Percentiles rank a stretch among this genome's conserved stretches.
These are phyloP conservation scores for Parastagonospora nodorum DNA, from an alignment of 2,329 filamentous ascomycete genomes.

Conservation along the genomic window DNA sequence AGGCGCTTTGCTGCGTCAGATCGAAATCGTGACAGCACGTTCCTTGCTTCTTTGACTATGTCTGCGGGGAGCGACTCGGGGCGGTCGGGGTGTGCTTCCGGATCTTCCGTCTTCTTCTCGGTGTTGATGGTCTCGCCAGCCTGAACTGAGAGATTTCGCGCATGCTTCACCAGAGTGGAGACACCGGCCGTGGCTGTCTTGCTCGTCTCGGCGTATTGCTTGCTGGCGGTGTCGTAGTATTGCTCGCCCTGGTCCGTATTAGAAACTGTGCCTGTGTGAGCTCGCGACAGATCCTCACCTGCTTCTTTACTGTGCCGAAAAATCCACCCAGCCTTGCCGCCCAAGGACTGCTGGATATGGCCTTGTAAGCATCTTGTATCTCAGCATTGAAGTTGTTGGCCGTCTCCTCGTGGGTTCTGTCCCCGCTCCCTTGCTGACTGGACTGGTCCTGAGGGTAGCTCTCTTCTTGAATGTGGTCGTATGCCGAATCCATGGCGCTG, in stretches of 20 bases:
- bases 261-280: background rate
- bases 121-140: constrained; percentile 26
- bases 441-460: constrained; percentile 58
- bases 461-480: constrained; percentile 94
- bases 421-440: constrained; percentile 55
- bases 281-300: constrained; percentile 59
- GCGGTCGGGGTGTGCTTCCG: constrained; percentile 43
- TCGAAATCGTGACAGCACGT: constrained; percentile 77
- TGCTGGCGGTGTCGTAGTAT: constrained; percentile 80
- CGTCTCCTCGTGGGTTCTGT: constrained; percentile 41
- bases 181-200: constrained; percentile 84
- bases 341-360: constrained; percentile 90
- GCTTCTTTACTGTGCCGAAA: constrained; percentile 89
- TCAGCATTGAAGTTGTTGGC: constrained; percentile 74
- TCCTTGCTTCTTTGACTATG: constrained; percentile 61
- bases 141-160: constrained; percentile 70
- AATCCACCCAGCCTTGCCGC: constrained; percentile 86
- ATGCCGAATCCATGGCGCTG: constrained; percentile 83
- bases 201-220: constrained; percentile 79
- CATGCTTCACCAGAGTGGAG: constrained; percentile 73
- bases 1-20: constrained; percentile 79
- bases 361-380: constrained; percentile 93
- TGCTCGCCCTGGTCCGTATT: constrained; percentile 69
- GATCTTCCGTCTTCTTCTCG: constrained; percentile 24
- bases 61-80: constrained; percentile 55